Evolutionary conservation across 371 early-diverging fungal genomes (phyloP), one percentile per base, ranked within the genome.

Genomic region (Coemansia sp.): DNA sequence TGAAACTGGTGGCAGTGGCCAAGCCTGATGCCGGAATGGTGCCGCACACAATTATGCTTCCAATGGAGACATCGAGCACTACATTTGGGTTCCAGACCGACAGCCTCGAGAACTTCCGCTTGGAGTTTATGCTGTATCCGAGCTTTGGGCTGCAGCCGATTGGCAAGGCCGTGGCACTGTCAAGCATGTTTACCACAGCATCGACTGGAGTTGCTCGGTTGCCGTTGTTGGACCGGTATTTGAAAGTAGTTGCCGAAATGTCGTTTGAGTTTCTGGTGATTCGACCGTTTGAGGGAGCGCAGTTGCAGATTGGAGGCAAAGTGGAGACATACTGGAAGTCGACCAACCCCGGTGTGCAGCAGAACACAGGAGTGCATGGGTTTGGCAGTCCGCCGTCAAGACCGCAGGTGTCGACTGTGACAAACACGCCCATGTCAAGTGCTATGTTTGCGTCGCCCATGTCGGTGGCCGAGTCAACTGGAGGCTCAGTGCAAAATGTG

Each of bases 301-400:
- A 87, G 18, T 79, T 97, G 58, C 88, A 89, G 72, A 93, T 97
- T 65, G 97, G 95, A 10, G 98, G 98, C 22, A 86, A 89, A 24
- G 88, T 95, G 37, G 95, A 94, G 70, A 97, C 98, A 0, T 97
- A 97, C 64, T 97, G 98, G 98, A 96, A 95, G 80, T 90, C 95
- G 40, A 75, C 72, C 18, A 80, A 71, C 37, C 66, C 78, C 8
- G 61, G 59, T 13, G 66, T 55, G 22, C 63, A 68, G 40, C 69
- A 62, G 53, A 58, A 48, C 53, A 18, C 58, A 29, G 47, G 8
- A 29, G 21, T 7, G 31, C 61, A 34, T 10, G 68, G 69, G 11
- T 47, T 68, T 26, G 39, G 56, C 45, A 68, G 58, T 14, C 58
- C 55, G 18, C 48, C 63, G 7, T 64, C 77, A 7, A 64, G 63